A percentile compares a stretch with the other conserved stretches of the same genome.
Conservation (phyloP, 169 alveolate species). For the Amoebophrya sp. region DNA sequence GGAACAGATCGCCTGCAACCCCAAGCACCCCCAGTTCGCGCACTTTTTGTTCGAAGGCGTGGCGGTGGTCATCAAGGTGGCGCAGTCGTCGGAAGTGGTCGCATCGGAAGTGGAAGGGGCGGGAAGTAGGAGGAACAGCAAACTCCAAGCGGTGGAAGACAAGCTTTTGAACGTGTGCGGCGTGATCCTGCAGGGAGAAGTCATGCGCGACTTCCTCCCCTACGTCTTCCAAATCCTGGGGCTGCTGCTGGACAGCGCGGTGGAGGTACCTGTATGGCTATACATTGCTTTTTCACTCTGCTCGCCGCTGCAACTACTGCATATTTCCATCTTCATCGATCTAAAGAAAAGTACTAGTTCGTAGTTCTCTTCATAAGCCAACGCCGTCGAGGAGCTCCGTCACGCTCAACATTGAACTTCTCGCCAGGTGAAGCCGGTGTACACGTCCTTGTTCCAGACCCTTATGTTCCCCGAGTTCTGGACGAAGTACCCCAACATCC, state of each 20-base stretch:
- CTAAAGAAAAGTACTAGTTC: too few species aligned
- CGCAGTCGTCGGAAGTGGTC: too few species aligned
- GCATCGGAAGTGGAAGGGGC: too few species aligned
- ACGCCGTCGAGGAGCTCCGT: too few species aligned
- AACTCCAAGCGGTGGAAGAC: background rate
- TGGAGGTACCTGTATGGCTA: too few species aligned
- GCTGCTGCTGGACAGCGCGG: background rate
- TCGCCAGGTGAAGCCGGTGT: background rate
- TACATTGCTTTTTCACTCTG: too few species aligned
- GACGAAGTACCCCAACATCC: background rate
- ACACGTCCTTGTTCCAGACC: background rate
- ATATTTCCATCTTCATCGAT: too few species aligned
- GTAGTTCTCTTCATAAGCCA: too few species aligned
- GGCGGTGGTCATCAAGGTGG: background rate
- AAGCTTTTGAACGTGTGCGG: background rate
- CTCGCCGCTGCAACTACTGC: too few species aligned
- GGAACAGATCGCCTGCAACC: slow-evolving; percentile 8
- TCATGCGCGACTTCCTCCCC: background rate
- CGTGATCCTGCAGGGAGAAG: background rate
- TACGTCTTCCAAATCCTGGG: slow-evolving; percentile 14
- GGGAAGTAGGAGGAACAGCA: too few species aligned
- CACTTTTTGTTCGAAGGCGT: slow-evolving; percentile 13
- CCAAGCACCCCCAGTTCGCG: background rate
- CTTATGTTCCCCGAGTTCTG: background rate
- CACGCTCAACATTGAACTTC: too few species aligned